A percentile compares a stretch with the other conserved stretches of the same genome.
These are phyloP conservation scores for Cystobasidium sp. DNA, from an alignment of 1,284 basidiomycete genomes.

Conservation along the genomic window DNA sequence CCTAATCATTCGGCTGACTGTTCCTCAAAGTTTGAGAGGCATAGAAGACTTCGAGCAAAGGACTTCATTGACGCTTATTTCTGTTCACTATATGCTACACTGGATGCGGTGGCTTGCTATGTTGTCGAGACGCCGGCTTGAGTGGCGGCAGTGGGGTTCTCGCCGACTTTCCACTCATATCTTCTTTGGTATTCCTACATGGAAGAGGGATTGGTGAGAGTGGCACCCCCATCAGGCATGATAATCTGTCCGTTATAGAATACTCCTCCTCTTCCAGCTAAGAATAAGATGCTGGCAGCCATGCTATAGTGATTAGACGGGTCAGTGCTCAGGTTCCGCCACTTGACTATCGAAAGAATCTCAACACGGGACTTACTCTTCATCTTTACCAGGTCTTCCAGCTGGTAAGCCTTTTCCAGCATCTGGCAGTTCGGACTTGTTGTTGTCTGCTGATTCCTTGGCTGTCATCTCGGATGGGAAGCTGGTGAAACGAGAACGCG, in stretches of 20 bases:
- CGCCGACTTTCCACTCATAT: too few species aligned
- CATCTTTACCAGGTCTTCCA: constrained; percentile 9
- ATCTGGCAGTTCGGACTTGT: constrained; percentile 36
- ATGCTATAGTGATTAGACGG: constrained; percentile 23
- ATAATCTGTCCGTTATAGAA: constrained; percentile 30
- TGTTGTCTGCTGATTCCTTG: constrained; percentile 23
- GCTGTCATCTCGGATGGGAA: constrained; percentile 32
- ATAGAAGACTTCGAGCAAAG: too few species aligned
- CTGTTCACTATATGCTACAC: too few species aligned
- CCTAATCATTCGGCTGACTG: too few species aligned
- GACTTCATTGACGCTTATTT: too few species aligned
- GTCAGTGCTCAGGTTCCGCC: too few species aligned
- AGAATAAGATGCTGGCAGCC: constrained; percentile 22
- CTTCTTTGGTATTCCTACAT: not conserved
- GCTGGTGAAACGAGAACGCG: not conserved
- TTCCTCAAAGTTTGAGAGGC: too few species aligned
- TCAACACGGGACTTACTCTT: constrained; percentile 2
- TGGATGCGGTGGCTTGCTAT: too few species aligned
- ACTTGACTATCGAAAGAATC: too few species aligned
- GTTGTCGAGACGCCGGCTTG: too few species aligned
- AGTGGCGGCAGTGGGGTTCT: too few species aligned
- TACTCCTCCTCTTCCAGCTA: constrained; percentile 23
- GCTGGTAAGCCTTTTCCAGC: constrained; percentile 31
- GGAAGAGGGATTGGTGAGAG: constrained; percentile 7
- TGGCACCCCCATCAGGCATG: constrained; percentile 17